Evolutionary conservation across 1,284 basidiomycete genomes (phyloP).

Genomic region (Mycosarcoma maydis): DNA sequence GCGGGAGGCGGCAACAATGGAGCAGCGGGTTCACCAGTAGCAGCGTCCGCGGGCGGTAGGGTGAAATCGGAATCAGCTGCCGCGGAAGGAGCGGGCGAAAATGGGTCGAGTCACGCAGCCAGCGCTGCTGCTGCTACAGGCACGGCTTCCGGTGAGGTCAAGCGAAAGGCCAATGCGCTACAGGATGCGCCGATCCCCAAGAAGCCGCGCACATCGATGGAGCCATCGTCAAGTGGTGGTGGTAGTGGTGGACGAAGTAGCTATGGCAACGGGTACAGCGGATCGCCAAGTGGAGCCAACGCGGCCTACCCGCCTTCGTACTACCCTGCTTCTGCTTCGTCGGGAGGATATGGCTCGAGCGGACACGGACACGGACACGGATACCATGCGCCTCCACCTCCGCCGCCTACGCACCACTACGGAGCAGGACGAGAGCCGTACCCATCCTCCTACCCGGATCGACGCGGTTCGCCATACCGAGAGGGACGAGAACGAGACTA

Average conservation of each 20-base stretch:
- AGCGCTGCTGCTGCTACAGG: not conserved
- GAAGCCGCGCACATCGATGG: slow-evolving; percentile 49
- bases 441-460: slow-evolving; percentile 23
- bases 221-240: slow-evolving; percentile 19
- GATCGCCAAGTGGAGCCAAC: slow-evolving; percentile 17
- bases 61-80: slow-evolving; percentile 27
- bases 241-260: slow-evolving; percentile 2
- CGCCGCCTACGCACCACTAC: slow-evolving; percentile 24
- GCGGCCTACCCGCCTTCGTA: slow-evolving; percentile 19
- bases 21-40: slow-evolving; percentile 16
- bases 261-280: slow-evolving; percentile 38
- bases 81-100: slow-evolving; percentile 17
- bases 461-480: slow-evolving; percentile 38
- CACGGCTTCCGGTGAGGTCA: slow-evolving; percentile 16
- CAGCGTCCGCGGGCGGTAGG: slow-evolving; percentile 3
- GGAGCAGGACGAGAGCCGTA: slow-evolving; percentile 33
- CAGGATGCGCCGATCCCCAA: slow-evolving; percentile 51
- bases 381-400: slow-evolving; percentile 8
- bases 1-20: slow-evolving; percentile 7
- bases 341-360: slow-evolving; percentile 8
- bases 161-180: slow-evolving; percentile 42
- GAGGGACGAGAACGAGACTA: slow-evolving; percentile 44
- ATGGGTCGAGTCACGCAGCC: slow-evolving; percentile 6
- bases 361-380: slow-evolving; percentile 20
- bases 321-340: slow-evolving; percentile 30